Evolutionary conservation across 2,329 filamentous ascomycete genomes (phyloP).

Genomic region (Xylaria sp.): DNA sequence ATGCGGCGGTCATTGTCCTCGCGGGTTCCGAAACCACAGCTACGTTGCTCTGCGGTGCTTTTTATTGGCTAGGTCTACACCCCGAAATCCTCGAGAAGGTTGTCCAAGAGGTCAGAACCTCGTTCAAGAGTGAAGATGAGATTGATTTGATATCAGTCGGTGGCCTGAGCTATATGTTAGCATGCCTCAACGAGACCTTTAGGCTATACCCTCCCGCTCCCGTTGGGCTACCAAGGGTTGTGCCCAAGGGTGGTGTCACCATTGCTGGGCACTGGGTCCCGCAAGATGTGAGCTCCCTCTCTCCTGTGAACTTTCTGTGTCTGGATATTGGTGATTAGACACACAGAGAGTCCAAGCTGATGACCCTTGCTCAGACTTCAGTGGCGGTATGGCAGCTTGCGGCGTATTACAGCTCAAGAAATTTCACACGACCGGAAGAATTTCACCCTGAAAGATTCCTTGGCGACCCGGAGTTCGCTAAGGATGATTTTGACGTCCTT

Average conservation of each 20-base stretch:
- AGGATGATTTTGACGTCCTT: constrained; percentile 28
- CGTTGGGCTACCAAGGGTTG: constrained; percentile 29
- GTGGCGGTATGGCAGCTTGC: constrained; percentile 10
- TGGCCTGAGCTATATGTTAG: constrained; percentile 47
- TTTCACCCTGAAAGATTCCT: constrained; percentile 9
- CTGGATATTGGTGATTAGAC: not conserved
- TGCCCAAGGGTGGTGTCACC: constrained; percentile 32
- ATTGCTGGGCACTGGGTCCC: constrained; percentile 35
- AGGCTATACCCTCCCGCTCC: constrained; percentile 47
- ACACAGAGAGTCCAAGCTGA: not conserved
- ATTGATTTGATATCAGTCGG: constrained; percentile 30
- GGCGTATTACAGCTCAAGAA: constrained; percentile 4
- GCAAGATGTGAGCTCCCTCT: constrained; percentile 28
- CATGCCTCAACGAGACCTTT: constrained; percentile 49
- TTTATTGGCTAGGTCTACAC: constrained; percentile 45
- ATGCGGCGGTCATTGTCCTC: constrained; percentile 1
- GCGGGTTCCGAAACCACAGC: constrained; percentile 24
- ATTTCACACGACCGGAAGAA: constrained; percentile 1
- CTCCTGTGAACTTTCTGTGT: not conserved
- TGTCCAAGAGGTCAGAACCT: constrained; percentile 45
- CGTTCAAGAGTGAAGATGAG: constrained; percentile 45
- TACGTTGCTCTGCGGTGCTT: constrained; percentile 5
- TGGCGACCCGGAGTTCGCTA: constrained; percentile 6
- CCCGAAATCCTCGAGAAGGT: constrained; percentile 42
- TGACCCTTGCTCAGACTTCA: constrained; percentile 13